These are phyloP conservation scores for Coemansia umbellata DNA, from an alignment of 192 early-diverging fungal species.

Conservation along the genomic window DNA sequence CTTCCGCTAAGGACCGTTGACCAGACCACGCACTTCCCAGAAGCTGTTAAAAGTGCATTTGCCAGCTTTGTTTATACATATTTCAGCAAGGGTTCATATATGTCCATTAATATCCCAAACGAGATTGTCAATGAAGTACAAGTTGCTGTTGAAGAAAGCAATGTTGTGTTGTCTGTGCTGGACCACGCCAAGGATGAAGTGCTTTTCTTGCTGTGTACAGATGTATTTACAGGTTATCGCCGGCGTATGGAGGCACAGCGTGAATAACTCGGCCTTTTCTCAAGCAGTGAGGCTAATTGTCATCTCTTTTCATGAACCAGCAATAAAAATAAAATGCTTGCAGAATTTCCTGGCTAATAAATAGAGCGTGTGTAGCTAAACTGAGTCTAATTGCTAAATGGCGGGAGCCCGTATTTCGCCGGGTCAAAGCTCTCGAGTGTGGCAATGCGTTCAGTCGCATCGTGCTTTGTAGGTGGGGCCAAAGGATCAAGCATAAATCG, in stretches of 20 bases:
- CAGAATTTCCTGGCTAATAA: too few species aligned
- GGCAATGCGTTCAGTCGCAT: slow-evolving; percentile 56
- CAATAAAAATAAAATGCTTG: too few species aligned
- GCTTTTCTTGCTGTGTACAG: slow-evolving; percentile 40
- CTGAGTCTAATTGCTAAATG: slow-evolving; percentile 44
- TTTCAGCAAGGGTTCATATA: slow-evolving; percentile 20
- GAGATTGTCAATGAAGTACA: slow-evolving; percentile 20
- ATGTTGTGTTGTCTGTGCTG: slow-evolving; percentile 27
- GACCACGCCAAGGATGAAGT: slow-evolving; percentile 46
- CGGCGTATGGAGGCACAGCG: slow-evolving; percentile 11
- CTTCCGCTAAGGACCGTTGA: slow-evolving; percentile 19
- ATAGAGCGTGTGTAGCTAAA: too few species aligned
- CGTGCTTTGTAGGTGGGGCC: slow-evolving; percentile 39
- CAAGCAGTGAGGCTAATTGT: too few species aligned
- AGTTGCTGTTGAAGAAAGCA: slow-evolving; percentile 16
- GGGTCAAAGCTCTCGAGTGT: slow-evolving; percentile 70
- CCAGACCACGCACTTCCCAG: slow-evolving; percentile 25
- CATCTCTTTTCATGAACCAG: too few species aligned
- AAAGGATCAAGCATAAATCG: slow-evolving; percentile 49
- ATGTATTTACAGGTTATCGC: slow-evolving; percentile 30
- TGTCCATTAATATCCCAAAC: slow-evolving; percentile 31
- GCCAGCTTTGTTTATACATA: slow-evolving; percentile 24
- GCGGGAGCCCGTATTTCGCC: slow-evolving; percentile 56
- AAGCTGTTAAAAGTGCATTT: slow-evolving; percentile 24
- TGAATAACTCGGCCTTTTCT: too few species aligned